Evolutionary conservation across 2,329 filamentous ascomycete species (phyloP).

Genomic region (Colletotrichum sp.): DNA sequence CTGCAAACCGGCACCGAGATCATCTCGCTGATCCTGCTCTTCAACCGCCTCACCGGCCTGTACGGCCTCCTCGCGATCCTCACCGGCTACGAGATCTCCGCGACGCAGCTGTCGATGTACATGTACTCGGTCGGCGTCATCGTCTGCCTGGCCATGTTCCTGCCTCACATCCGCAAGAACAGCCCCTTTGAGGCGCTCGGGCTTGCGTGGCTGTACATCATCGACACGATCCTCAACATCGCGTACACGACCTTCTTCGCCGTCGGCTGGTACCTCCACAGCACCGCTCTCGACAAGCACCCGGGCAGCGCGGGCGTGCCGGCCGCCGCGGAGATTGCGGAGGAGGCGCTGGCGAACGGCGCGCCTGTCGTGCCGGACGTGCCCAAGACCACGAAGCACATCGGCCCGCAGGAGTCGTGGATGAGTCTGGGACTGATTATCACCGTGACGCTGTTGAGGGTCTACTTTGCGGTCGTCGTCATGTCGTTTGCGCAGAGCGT

Average conservation of each 20-base stretch:
- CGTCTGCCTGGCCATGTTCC: slow-evolving; percentile 69
- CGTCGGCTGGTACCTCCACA: slow-evolving; percentile 82
- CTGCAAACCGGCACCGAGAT: slow-evolving; percentile 87
- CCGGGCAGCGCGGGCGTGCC: slow-evolving; percentile 20
- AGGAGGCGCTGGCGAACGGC: slow-evolving; percentile 16
- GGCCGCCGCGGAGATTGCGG: slow-evolving; percentile 9
- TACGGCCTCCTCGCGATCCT: slow-evolving; percentile 90
- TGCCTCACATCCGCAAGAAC: slow-evolving; percentile 81
- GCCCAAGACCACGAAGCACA: slow-evolving; percentile 20
- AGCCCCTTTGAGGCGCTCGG: slow-evolving; percentile 80
- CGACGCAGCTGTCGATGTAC: slow-evolving; percentile 89
- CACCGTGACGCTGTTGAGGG: slow-evolving; percentile 73
- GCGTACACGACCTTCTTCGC: slow-evolving; percentile 84
- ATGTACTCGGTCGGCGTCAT: slow-evolving; percentile 82
- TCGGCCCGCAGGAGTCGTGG: slow-evolving; percentile 61
- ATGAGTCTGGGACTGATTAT: slow-evolving; percentile 81
- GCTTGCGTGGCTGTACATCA: slow-evolving; percentile 83
- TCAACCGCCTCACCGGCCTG: slow-evolving; percentile 92
- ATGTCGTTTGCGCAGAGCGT: slow-evolving; percentile 83
- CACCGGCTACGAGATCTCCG: slow-evolving; percentile 83
- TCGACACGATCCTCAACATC: slow-evolving; percentile 83
- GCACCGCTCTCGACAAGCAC: slow-evolving; percentile 40
- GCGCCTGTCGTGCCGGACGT: slow-evolving; percentile 21
- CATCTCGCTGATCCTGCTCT: slow-evolving; percentile 80
- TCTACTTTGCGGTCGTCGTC: slow-evolving; percentile 86